Evolutionary conservation across 2,329 filamentous ascomycete genomes (phyloP).

Genomic region (Verticillium nonalfalfae): DNA sequence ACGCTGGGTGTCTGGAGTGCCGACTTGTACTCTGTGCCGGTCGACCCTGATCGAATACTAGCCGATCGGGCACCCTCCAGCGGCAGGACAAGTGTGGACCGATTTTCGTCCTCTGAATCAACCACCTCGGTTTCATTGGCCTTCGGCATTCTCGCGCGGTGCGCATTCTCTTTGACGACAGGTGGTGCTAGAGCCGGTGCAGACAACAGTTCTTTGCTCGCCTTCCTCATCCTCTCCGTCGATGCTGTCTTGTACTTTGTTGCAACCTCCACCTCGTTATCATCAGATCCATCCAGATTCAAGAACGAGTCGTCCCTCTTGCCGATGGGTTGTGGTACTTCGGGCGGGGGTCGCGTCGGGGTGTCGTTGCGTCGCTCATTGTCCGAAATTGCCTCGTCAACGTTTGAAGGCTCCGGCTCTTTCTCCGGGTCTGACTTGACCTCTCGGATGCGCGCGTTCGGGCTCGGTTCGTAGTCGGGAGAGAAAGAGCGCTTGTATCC

Average conservation of each 20-base stretch:
- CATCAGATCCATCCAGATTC: slow-evolving; percentile 40
- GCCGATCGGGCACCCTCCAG: slow-evolving; percentile 30
- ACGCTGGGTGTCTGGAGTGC: slow-evolving; percentile 31
- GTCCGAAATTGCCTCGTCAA: slow-evolving; percentile 1
- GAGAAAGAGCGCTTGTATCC: slow-evolving; percentile 58
- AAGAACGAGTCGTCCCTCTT: slow-evolving; percentile 42
- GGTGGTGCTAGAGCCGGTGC: not conserved
- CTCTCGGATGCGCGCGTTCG: slow-evolving; percentile 64
- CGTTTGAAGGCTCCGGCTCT: slow-evolving; percentile 6
- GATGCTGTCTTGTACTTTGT: slow-evolving; percentile 7
- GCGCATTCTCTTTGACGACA: slow-evolving; percentile 18
- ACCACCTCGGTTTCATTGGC: slow-evolving; percentile 13
- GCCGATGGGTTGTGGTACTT: slow-evolving; percentile 20
- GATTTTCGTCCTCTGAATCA: slow-evolving; percentile 24
- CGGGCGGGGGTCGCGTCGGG: slow-evolving; percentile 25
- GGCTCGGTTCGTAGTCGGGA: slow-evolving; percentile 67
- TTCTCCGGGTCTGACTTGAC: slow-evolving; percentile 35
- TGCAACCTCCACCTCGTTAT: slow-evolving; percentile 28
- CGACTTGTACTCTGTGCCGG: slow-evolving; percentile 32
- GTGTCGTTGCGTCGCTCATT: slow-evolving; percentile 19
- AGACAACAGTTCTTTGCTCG: not conserved
- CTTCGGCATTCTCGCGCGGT: slow-evolving; percentile 13
- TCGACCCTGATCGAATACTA: slow-evolving; percentile 27
- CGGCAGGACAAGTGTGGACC: slow-evolving; percentile 33
- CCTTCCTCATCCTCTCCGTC: slow-evolving; percentile 6